Percentiles rank a stretch among this genome's conserved stretches.
Conservation (phyloP, 208 protist genomes). For the Trypanosoma congolense region DNA sequence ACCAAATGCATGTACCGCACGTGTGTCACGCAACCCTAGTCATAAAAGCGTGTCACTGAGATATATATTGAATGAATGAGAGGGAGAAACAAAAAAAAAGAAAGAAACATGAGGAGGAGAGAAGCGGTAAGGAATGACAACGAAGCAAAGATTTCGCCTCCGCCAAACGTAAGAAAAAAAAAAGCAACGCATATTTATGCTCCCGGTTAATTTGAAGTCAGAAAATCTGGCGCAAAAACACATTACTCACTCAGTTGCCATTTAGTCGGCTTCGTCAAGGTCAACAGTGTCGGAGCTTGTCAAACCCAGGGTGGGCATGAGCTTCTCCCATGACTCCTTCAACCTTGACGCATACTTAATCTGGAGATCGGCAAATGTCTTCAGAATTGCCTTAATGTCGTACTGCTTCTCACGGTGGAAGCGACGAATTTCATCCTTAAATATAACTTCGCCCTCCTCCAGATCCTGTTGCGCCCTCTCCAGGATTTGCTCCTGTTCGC, state of each 20-base stretch:
- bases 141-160: neutral
- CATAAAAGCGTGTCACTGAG: too few species aligned
- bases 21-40: too few species aligned
- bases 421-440: constrained; percentile 60
- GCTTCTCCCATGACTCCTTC: constrained; percentile 61
- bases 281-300: constrained; percentile 3
- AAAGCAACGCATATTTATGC: constrained; percentile 4
- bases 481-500: constrained; percentile 27
- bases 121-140: neutral
- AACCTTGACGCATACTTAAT: constrained; percentile 65
- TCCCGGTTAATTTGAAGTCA: constrained; percentile 6
- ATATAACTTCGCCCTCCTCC: constrained; percentile 12
- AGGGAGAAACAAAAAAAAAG: too few species aligned
- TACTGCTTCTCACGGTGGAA: constrained; percentile 83
- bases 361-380: constrained; percentile 72
- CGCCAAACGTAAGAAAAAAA: constrained; percentile 8
- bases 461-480: constrained; percentile 27
- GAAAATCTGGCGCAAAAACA: too few species aligned
- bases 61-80: too few species aligned
- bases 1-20: too few species aligned
- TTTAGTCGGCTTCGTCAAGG: neutral
- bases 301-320: constrained; percentile 40
- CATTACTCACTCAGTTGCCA: neutral
- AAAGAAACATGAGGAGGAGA: neutral
- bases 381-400: constrained; percentile 74